Conservation (phyloP, 2,329 filamentous ascomycete species). For the Penicillium sp. region DNA sequence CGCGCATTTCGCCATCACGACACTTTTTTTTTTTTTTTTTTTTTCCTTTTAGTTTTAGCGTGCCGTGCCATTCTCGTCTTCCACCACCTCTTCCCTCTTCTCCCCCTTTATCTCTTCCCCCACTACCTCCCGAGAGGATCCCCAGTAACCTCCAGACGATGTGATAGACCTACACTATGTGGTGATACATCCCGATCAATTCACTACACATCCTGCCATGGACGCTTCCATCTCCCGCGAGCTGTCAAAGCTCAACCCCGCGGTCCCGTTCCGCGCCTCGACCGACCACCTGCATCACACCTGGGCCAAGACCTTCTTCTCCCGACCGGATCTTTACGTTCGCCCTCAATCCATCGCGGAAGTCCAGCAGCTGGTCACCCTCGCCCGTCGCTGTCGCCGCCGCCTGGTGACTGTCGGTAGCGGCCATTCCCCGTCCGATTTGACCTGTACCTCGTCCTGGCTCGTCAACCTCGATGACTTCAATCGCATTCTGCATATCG, state of each 20-base stretch:
- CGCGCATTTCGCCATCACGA: conserved; percentile 14
- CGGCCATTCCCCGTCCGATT: conserved; percentile 86
- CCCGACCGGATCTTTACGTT: conserved; percentile 87
- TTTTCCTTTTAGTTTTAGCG: conserved; percentile 19
- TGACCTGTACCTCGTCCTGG: conserved; percentile 94
- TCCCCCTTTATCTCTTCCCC: conserved; percentile 7
- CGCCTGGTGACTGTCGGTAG: conserved; percentile 87
- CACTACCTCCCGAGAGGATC: conserved; percentile 5
- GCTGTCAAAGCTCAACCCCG: conserved; percentile 63
- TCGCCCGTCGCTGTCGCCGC: conserved; percentile 80
- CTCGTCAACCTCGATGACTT: conserved; percentile 90
- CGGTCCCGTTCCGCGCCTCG: conserved; percentile 77
- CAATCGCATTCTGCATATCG: conserved; percentile 72
- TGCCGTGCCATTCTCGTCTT: conserved; percentile 11
- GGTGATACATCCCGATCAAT: conserved; percentile 18
- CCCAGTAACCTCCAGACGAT: conserved; percentile 16
- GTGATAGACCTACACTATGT: conserved; percentile 21
- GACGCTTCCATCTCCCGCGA: conserved; percentile 60
- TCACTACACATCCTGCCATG: conserved; percentile 33
- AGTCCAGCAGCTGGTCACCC: conserved; percentile 79
- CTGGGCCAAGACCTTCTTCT: conserved; percentile 93
- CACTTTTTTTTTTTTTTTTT: conserved; percentile 12
- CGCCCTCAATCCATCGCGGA: conserved; percentile 79
- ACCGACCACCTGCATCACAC: conserved; percentile 80
- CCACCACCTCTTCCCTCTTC: neutral